Evolutionary conservation across 2,329 filamentous ascomycete species (phyloP), one percentile per base, ranked within the genome.

Genomic region (Pyricularia pennisetigena): DNA sequence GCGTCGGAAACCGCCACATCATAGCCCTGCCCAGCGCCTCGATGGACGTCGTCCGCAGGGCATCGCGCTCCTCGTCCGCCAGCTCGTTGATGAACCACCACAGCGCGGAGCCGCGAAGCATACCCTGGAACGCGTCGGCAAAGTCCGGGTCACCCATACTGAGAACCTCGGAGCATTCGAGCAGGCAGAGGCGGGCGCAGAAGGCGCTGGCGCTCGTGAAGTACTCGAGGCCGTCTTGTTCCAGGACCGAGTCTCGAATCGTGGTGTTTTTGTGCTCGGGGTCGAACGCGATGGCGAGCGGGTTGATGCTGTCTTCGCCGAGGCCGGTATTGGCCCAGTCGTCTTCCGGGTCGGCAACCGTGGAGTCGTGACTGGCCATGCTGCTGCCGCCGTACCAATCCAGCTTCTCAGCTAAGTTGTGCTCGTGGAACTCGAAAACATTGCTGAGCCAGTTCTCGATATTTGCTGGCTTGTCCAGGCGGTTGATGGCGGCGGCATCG

Each of bases 1-100:
- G 72, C 35, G 77, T 70, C 9, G 76, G 71, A 69, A 78, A 79
- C 7, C 74, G 72, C 68, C 73, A 73, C 62, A 71, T 71, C 71
- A 79, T 75, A 12, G 75, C 74, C 8, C 74, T 61, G 1, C 76
- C 73, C 62, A 82, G 76, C 0, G 75, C 79, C 2, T 66, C 67
- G 5, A 79, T 70, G 0, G 77, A 78, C 2, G 68, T 67, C 3
- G 64, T 69, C 49, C 74, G 69, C 23, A 76, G 20, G 57, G n/a
- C 28, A 23, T 63, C 29, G 57, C 54, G 54, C 4, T 32, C 23
- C 23, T n/a, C 32, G 12, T 66, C 32, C 7, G 4, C 35, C 23
- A 24, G 29, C 54, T 62, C 57, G n/a, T 20, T 35, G 54, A 67
- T 29, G 20, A 67, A 62, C 57, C 66, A 67, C 66, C 66, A 67